phyloP scores from a whole-genome alignment of 2,329 filamentous ascomycete species.

The Diaporthe sp. region DNA sequence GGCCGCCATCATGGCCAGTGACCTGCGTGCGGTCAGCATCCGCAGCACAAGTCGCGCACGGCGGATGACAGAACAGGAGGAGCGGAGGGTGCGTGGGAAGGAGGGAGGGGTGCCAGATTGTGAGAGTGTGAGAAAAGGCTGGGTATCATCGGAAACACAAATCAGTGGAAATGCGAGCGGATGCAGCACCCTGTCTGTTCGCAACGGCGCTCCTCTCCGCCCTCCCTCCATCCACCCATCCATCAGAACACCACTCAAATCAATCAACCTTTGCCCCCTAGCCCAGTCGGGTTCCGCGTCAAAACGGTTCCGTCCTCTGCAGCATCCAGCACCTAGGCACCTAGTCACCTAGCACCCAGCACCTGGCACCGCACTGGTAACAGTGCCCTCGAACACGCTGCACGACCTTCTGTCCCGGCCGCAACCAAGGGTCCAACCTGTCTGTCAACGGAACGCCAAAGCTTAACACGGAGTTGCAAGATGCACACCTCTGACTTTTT shows the following conservation, averaged over 20 bases:
- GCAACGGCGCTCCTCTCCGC: constrained; percentile 31
- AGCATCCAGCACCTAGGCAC: neutral
- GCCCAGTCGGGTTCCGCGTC: constrained; percentile 3
- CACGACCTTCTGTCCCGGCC: neutral
- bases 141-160: constrained; percentile 29
- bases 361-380: neutral
- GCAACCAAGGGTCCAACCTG: constrained; percentile 1
- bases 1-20: constrained; percentile 6
- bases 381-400: neutral
- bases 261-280: constrained; percentile 4
- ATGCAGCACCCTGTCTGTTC: constrained; percentile 31
- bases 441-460: constrained; percentile 27
- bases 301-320: constrained; percentile 1
- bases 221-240: neutral
- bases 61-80: constrained; percentile 11
- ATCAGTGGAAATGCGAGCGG: constrained; percentile 21
- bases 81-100: constrained; percentile 7
- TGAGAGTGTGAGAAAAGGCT: neutral
- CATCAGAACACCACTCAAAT: constrained; percentile 11
- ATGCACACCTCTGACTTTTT: constrained; percentile 16
- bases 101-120: neutral
- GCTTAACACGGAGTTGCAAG: constrained; percentile 2
- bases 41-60: neutral
- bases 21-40: neutral
- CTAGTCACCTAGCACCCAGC: neutral